Percentiles rank a stretch among this genome's conserved stretches.
Conservation (phyloP, 2,329 filamentous ascomycete genomes). For the Ophiostoma piceae region DNA sequence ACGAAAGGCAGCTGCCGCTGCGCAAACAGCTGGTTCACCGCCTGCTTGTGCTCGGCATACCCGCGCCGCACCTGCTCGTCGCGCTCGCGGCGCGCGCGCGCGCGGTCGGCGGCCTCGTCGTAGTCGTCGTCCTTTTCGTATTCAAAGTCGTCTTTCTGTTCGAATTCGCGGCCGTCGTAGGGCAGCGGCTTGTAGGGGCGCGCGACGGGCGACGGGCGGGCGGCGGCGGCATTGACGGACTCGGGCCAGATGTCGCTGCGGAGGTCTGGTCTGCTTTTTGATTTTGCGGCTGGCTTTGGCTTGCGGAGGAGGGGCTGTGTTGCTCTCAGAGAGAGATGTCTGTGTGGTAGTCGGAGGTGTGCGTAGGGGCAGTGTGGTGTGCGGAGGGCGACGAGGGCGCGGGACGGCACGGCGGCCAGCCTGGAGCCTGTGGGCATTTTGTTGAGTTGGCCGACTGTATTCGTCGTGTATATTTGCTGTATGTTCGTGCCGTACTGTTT, state of each 20-base stretch:
- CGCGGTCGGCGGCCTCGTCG: slow-evolving; percentile 12
- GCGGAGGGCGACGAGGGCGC: background rate
- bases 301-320: background rate
- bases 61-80: background rate
- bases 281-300: background rate
- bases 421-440: background rate
- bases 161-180: background rate
- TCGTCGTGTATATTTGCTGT: too few species aligned
- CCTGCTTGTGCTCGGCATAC: slow-evolving; percentile 19
- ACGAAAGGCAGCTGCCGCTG: slow-evolving; percentile 28
- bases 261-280: background rate
- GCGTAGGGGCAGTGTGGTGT: background rate
- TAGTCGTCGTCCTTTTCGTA: slow-evolving; percentile 11
- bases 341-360: background rate
- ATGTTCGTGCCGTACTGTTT: too few species aligned
- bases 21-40: slow-evolving; percentile 30
- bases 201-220: background rate
- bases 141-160: background rate
- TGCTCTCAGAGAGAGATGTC: background rate
- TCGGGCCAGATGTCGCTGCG: slow-evolving; percentile 14
- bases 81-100: background rate
- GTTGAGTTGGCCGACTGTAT: too few species aligned
- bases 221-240: background rate
- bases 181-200: background rate
- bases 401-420: background rate